These are phyloP conservation scores for Aurantiochytrium sp. DNA, from an alignment of 108 stramenopile species.

Conservation along the genomic window DNA sequence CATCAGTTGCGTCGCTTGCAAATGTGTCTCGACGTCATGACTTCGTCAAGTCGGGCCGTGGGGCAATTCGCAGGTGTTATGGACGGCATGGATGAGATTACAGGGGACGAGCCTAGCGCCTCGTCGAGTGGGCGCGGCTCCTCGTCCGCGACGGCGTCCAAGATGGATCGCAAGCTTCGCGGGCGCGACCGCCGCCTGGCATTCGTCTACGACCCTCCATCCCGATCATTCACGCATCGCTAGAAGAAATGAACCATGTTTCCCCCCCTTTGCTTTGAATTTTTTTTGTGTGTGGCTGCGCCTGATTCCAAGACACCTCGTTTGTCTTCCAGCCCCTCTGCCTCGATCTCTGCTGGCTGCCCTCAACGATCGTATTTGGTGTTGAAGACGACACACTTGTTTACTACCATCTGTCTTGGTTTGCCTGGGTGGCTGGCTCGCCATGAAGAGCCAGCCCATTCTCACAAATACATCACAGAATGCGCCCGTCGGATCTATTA, in stretches of 20 bases:
- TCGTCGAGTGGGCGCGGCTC: neutral
- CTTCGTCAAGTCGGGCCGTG: neutral
- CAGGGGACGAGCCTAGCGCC: neutral
- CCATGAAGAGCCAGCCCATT: too few species aligned
- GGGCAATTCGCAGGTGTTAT: neutral
- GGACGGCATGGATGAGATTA: neutral
- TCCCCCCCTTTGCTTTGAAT: too few species aligned
- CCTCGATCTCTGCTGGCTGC: too few species aligned
- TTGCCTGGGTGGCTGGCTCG: too few species aligned
- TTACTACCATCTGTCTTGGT: too few species aligned
- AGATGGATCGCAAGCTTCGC: slow-evolving; percentile 1
- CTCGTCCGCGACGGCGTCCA: neutral
- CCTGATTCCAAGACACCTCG: too few species aligned
- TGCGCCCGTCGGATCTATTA: too few species aligned
- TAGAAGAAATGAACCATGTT: neutral
- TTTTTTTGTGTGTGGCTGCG: too few species aligned
- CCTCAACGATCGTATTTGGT: too few species aligned
- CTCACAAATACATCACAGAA: too few species aligned
- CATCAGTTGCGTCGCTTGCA: neutral
- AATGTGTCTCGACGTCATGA: slow-evolving; percentile 1
- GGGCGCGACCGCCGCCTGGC: neutral
- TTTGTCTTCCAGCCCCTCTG: too few species aligned
- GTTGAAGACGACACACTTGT: too few species aligned
- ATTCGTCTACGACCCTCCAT: neutral
- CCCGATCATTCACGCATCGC: neutral